Evolutionary conservation across 2,329 filamentous ascomycete species (phyloP).

Genomic region (Cadophora malorum): DNA sequence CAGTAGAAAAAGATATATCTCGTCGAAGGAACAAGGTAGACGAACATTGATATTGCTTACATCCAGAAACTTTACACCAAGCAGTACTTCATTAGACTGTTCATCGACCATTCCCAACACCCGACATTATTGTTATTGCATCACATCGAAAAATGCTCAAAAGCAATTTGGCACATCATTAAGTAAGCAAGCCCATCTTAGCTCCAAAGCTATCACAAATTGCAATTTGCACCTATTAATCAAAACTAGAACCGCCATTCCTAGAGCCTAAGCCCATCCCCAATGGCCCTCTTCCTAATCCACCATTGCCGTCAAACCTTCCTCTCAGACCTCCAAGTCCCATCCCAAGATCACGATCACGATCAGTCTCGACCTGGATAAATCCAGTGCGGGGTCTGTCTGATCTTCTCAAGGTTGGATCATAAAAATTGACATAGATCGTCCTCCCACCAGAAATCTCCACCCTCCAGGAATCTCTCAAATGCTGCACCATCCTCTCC

Average conservation of each 20-base stretch:
- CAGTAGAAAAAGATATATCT: too few relatives aligned
- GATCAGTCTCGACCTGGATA: conserved; percentile 1
- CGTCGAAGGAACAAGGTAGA: too few relatives aligned
- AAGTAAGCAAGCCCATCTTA: too few relatives aligned
- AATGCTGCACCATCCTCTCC: background rate
- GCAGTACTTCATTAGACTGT: too few relatives aligned
- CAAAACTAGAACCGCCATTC: background rate
- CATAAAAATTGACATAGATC: background rate
- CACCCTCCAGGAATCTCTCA: background rate
- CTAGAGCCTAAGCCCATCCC: background rate
- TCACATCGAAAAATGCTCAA: too few relatives aligned
- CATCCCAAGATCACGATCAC: background rate
- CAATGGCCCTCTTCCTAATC: background rate
- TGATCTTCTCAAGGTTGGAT: background rate
- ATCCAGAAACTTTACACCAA: too few relatives aligned
- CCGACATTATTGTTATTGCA: too few relatives aligned
- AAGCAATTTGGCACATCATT: too few relatives aligned
- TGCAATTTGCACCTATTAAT: too few relatives aligned
- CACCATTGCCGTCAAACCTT: background rate
- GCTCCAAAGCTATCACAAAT: too few relatives aligned
- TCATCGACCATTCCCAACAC: too few relatives aligned
- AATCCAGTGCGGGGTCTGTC: background rate
- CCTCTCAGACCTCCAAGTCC: background rate
- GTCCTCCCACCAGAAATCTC: background rate
- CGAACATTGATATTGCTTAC: too few relatives aligned